Percentiles rank a stretch among this genome's conserved stretches.
These are phyloP conservation scores for Stagonosporopsis rhizophila DNA, from an alignment of 2,329 filamentous ascomycete species.

Conservation along the genomic window DNA sequence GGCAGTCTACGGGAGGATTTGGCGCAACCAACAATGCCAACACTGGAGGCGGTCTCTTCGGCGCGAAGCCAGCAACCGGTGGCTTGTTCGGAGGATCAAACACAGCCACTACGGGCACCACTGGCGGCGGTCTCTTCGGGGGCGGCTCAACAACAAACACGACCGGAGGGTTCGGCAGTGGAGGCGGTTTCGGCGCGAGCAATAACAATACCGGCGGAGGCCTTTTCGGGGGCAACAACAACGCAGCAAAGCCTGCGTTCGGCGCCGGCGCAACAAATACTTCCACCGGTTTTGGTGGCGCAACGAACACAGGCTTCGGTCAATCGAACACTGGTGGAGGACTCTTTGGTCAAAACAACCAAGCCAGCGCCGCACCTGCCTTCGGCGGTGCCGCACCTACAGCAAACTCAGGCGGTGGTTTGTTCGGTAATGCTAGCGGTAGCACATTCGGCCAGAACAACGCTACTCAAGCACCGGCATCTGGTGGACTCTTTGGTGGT, in stretches of 20 bases:
- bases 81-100: constrained; percentile 52
- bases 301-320: constrained; percentile 38
- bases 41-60: constrained; percentile 44
- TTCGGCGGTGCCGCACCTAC: constrained; percentile 39
- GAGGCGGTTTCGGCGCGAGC: constrained; percentile 46
- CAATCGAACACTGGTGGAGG: constrained; percentile 40
- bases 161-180: constrained; percentile 35
- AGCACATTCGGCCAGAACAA: constrained; percentile 45
- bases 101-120: constrained; percentile 35
- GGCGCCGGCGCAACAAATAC: constrained; percentile 41
- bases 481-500: constrained; percentile 53
- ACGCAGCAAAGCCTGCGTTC: constrained; percentile 46
- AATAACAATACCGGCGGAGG: constrained; percentile 43
- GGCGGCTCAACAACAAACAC: constrained; percentile 35
- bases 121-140: constrained; percentile 46
- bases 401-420: constrained; percentile 37
- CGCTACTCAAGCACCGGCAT: constrained; percentile 29
- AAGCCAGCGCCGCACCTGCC: constrained; percentile 34
- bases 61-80: constrained; percentile 44
- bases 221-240: constrained; percentile 58
- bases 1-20: constrained; percentile 41
- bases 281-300: constrained; percentile 36
- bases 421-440: constrained; percentile 36
- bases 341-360: constrained; percentile 45
- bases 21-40: constrained; percentile 33